Evolutionary conservation across 192 early-diverging fungal genomes (phyloP), one percentile per base, ranked within the genome.

Genomic region (Cetraspora pellucida): DNA sequence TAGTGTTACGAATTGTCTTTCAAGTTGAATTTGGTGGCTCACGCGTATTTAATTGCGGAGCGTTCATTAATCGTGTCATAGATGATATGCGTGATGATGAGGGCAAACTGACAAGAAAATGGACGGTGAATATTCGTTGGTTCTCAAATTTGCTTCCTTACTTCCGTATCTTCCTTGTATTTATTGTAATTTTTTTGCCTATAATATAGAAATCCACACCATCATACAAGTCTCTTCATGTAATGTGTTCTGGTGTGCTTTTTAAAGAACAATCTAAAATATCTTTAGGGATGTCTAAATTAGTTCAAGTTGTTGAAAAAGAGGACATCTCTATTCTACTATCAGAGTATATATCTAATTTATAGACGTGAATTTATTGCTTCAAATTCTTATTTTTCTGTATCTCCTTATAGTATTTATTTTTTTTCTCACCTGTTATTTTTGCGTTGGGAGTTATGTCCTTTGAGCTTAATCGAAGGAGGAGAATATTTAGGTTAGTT

Each of bases 221-320:
- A n/a, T 72, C 70, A 7, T 57, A 37, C 55, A 72, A 55, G 55
- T 3, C 5, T 55, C 30, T 72, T n/a, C 14, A 72, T 57, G 19
- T 11, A 23, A 47, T 37, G n/a, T 37, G 5, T 58, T 37, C 54
- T 8, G 46, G 55, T n/a, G 10, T 30, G 1, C 10, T 72, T 72
- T 72, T 57, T 31, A 55, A 31, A 19, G 70, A 72, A 25, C 17
- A 55, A 52, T 2, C 1, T n/a, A 37, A 5, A 43, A 72, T 72
- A 11, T 72, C 70, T 47, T 43, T 16, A 30, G 70, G 44, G 19
- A 52, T 72, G 19, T 28, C 27, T n/a, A 72, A 72, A 55, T 17
- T 72, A 37, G 21, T 31, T 65, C 4, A n/a, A 44, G 16, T 65
- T 43, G 37, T 65, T 43, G 31, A 65, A 1, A 44, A 65, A 28